These are phyloP conservation scores for Ogataea nonfermentans DNA, from an alignment of 805 yeast species.

Conservation along the genomic window DNA sequence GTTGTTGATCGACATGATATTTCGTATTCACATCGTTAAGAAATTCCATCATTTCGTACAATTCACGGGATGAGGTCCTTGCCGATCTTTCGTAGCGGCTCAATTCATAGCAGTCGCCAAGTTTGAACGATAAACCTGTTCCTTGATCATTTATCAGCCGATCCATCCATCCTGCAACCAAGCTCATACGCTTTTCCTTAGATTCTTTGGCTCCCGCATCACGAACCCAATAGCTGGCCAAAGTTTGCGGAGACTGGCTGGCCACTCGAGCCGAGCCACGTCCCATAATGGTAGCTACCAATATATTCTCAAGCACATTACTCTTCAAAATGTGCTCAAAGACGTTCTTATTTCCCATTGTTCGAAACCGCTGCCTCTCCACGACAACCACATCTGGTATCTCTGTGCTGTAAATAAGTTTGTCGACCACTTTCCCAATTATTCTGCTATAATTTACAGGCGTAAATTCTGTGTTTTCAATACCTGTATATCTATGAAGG, in stretches of 20 bases:
- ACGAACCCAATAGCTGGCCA: constrained; percentile 33
- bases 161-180: constrained; percentile 30
- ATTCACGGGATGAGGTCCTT: constrained; percentile 19
- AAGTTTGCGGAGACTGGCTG: constrained; percentile 28
- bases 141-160: constrained; percentile 2
- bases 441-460: constrained; percentile 31
- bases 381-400: constrained; percentile 44
- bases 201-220: constrained; percentile 12
- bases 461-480: constrained; percentile 20
- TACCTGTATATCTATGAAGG: constrained; percentile 23
- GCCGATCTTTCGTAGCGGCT: neutral
- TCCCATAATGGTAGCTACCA: constrained; percentile 28
- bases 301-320: constrained; percentile 53
- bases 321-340: constrained; percentile 51
- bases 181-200: constrained; percentile 25
- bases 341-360: constrained; percentile 44
- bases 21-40: constrained; percentile 22
- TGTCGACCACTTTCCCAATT: constrained; percentile 19
- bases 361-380: constrained; percentile 57
- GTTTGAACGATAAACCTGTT: constrained; percentile 2
- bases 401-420: constrained; percentile 15
- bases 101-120: constrained; percentile 6
- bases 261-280: constrained; percentile 12
- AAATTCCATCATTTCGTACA: constrained; percentile 27
- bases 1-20: constrained; percentile 10